Base-by-base conservation (phyloP, 1,139 yeast species). In the Williopsis jadinii region DNA sequence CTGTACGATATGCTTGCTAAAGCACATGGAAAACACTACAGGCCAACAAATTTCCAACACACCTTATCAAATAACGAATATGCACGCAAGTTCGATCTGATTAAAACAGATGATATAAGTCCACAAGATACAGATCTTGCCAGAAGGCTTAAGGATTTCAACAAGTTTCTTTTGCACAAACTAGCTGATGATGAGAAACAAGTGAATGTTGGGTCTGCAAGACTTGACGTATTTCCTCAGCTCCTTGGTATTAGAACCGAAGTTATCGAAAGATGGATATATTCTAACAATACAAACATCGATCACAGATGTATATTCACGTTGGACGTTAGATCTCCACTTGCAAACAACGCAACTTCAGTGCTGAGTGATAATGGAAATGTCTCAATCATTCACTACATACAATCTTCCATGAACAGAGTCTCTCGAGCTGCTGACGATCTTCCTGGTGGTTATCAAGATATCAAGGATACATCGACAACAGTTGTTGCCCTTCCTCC, bases 1-100 rank as follows among this genome's bases (percentile, higher is more conserved):
- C 65, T 94, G 13, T 86, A 80, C 63, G 97, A 94, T 55, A 92
- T 92, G 98, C 73, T 92, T 65, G 71, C 73, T 40, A 86, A 86
- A 58, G 88, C 96, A 0, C 66, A 74, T 26, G 94, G 95, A 1
- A 50, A 71, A 58, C 77, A 85, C 64, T 67, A 84, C 50, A 68
- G 82, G 38, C 83, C 92, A 0, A 67, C 84, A 9, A 87, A 92
- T 56, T 88, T 92, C 61, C 72, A 77, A 60, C 56, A 66, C 56
- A 47, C 70, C 37, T 58, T 82, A 45, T 67, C 69, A 42, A 64
- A 74, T 5, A 64, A 71, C 30, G 62, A 64, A 4, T 70, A 69
- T 26, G 80, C 80, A 0, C 61, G 62, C 10, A 62, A 67, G 1
- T 60, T 75, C 24, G 80, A 80, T 0, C 64, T 85, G 12, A 55